phyloP scores from a whole-genome alignment of 768 basidiomycete species.

The Phlebiopsis flavidoalba region DNA sequence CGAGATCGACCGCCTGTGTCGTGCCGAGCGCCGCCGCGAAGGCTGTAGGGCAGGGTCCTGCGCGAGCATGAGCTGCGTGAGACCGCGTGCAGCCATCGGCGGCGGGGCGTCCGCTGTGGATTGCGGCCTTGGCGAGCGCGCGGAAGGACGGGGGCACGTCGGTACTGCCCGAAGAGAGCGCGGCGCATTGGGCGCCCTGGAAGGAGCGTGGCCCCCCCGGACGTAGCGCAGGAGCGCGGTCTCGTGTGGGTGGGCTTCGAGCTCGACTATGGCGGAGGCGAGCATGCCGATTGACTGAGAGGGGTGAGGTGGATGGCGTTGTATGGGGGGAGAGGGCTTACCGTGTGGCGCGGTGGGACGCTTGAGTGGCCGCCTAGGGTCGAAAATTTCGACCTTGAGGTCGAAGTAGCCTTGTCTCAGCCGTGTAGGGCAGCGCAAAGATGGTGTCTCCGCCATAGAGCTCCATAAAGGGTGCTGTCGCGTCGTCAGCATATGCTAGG shows the following conservation, averaged over 20 bases:
- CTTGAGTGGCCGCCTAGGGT: slow-evolving; percentile 37
- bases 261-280: slow-evolving; percentile 58
- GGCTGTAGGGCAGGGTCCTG: slow-evolving; percentile 8
- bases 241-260: slow-evolving; percentile 61
- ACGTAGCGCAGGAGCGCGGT: slow-evolving; percentile 45
- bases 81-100: too few relatives aligned
- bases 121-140: slow-evolving; percentile 41
- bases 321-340: slow-evolving; percentile 3
- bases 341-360: slow-evolving; percentile 37
- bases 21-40: slow-evolving; percentile 60
- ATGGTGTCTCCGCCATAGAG: slow-evolving; percentile 14
- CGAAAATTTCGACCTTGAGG: slow-evolving; percentile 24
- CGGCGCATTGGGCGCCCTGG: slow-evolving; percentile 58
- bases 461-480: slow-evolving; percentile 10
- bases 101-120: slow-evolving; percentile 9
- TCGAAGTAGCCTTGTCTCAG: slow-evolving; percentile 29
- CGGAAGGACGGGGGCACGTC: slow-evolving; percentile 45
- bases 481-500: neutral
- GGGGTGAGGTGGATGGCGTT: neutral
- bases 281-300: slow-evolving; percentile 66
- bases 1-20: slow-evolving; percentile 74
- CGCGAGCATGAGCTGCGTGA: slow-evolving; percentile 45
- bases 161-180: slow-evolving; percentile 53
- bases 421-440: slow-evolving; percentile 17
- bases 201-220: slow-evolving; percentile 61